Evolutionary conservation across 1,139 yeast genomes (phyloP), one percentile per base, ranked within the genome.

Genomic region (Candida dubliniensis): DNA sequence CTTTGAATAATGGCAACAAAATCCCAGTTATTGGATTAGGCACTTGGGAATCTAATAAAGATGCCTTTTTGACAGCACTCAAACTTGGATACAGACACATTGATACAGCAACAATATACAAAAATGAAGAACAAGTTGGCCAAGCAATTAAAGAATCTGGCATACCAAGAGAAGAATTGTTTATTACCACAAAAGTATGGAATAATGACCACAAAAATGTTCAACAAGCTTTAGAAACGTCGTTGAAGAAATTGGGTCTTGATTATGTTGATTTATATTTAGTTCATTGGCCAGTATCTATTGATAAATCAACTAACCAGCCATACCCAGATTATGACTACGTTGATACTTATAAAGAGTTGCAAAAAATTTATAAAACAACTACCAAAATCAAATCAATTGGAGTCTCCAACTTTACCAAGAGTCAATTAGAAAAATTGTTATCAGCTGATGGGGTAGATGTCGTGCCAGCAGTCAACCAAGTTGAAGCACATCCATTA

Each of bases 201-300:
- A 77, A 82, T 48, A 67, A 82, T 32, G 82, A 78, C 58, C 90
- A 85, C 58, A 72, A 75, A 54, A 69, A 79, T 43, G 84, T 83
- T 24, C 82, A 66, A 37, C 71, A 61, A 35, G 87, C 86, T 7
- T 67, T 89, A 45, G 78, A 83, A 41, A 67, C 62, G 40, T 83
- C 95, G 2, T 74, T 90, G 58, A 61, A 76, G 55, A 81, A 81
- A 57, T 71, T 90, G 55, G 84, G 84, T 2, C 67, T 87, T 54
- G 95, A 87, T 44, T 90, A 90, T 57, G 83, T 90, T 46, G 97
- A 90, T 62, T 72, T 90, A 55, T 84, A 84, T 63, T 75, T 90
- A 61, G 77, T 88, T 58, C 97, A 91, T 67, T 89, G 96, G 96
- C 97, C 97, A 4, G 74, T 79, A 42, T 76, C 87, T 1, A 60